Evolutionary conservation across 2,329 filamentous ascomycete species (phyloP), one percentile per base, ranked within the genome.

Genomic region (Ascochyta lentis): DNA sequence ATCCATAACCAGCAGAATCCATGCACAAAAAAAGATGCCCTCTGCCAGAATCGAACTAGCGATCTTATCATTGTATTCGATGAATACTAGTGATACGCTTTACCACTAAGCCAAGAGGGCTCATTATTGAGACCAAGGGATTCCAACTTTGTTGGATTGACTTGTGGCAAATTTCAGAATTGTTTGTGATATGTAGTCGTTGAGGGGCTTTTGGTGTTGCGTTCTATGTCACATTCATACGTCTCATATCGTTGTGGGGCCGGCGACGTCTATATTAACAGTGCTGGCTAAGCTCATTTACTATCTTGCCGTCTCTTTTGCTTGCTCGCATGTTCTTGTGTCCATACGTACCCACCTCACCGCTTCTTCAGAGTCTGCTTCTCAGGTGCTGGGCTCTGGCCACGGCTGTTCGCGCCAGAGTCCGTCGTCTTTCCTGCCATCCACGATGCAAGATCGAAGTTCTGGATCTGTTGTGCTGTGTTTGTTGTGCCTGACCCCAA

Each of bases 391-490:
- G 71, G 66, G 46, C 70, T 73, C 47, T 64, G 61, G 8, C 65
- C 66, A 31, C 58, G 59, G 52, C 55, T 63, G 23, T 58, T 55
- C 35, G 56, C 59, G 34, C 60, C 58, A 2, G 64, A 56, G n/a
- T 66, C 64, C 19, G 71, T 66, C 48, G 68, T 72, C 67, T 79
- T 80, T 9, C 86, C 87, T 16, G 87, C 87, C 81, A 90, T 83
- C 83, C 86, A 89, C 6, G 85, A 83, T 3, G 87, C 87, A 47
- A 89, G 79, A 74, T 90, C 87, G 61, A 90, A 89, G 50, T 85
- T 86, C 63, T 85, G 84, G 16, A 86, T 70, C 43, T 79, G 76
- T 80, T 66, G 86, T 67, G 71, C 84, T 1, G 75, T 74, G 43
- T 77, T 70, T 7, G 63, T 70, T 8, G 48, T 48, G 29, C 67